phyloP scores from a whole-genome alignment of 169 alveolate species.

The Cryptosporidium muris region DNA sequence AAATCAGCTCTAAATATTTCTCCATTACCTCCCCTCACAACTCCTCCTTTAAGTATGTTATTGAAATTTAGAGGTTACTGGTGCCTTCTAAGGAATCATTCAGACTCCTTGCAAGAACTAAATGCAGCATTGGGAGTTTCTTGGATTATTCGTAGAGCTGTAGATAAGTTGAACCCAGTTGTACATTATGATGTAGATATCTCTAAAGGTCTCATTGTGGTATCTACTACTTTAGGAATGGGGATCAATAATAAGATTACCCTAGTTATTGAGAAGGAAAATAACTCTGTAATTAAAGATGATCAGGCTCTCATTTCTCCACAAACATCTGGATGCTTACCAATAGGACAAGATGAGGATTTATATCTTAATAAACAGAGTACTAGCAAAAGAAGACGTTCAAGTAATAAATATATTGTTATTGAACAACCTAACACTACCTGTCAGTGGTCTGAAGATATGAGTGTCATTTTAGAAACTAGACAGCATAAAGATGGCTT shows the following conservation, averaged over 20 bases:
- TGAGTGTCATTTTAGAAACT: constrained; percentile 59
- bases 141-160: constrained; percentile 66
- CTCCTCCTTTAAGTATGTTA: constrained; percentile 11
- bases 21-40: background rate
- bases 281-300: constrained; percentile 26
- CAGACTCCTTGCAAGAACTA: constrained; percentile 65
- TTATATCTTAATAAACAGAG: constrained; percentile 15
- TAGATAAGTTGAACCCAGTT: constrained; percentile 54
- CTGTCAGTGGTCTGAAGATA: constrained; percentile 65
- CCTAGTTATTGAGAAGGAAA: constrained; percentile 19
- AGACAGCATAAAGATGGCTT: constrained; percentile 66
- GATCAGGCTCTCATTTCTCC: constrained; percentile 13
- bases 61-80: constrained; percentile 59
- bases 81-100: constrained; percentile 53
- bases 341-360: constrained; percentile 12
- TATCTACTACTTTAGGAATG: constrained; percentile 60
- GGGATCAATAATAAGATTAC: constrained; percentile 64
- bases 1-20: too few relatives aligned
- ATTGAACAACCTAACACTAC: constrained; percentile 67
- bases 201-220: constrained; percentile 36
- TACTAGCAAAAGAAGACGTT: constrained; percentile 37
- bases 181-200: constrained; percentile 65
- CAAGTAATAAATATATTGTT: constrained; percentile 47
- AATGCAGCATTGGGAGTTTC: constrained; percentile 71
- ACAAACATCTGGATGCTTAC: too few relatives aligned